Evolutionary conservation across 2,329 filamentous ascomycete species (phyloP), one percentile per base, ranked within the genome.

Genomic region (Pseudogymnoascus destructans): DNA sequence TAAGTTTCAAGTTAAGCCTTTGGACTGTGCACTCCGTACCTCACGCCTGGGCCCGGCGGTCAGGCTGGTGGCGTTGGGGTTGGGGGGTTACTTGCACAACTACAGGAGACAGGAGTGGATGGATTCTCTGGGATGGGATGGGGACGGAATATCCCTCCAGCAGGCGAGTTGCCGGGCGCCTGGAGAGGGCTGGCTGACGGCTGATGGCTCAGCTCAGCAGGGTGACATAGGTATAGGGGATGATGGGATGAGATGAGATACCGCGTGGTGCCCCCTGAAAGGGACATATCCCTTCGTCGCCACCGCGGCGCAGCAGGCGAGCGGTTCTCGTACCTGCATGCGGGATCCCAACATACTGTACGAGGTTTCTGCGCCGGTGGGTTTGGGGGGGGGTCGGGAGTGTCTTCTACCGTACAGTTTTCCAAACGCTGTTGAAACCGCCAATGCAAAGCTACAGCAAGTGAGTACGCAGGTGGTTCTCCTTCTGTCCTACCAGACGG

Each of bases 251-350:
- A 6, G 32, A 19, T 40, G 36, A 6, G 36, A 13, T 19, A 9
- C n/a, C 19, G 35, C 15, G 15, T 17, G 32, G 13, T n/a, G n/a
- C n/a, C n/a, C n/a, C n/a, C n/a, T n/a, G 8, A 3, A 35, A 15
- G n/a, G 13, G 42, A 49, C 13, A 27, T 49, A n/a, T 46, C 17
- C 17, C 7, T 11, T 8, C 23, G 8, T 52, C 46, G 46, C 46
- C 46, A 52, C 46, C n/a, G 36, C 40, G 40, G 46, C 25, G 46
- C 46, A 52, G 42, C 42, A 52, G 5, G n/a, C 40, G 3, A 4
- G 35, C 36, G 23, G n/a, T 52, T 42, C 15, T 52, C 46, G 46
- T 52, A 52, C 46, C 46, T 52, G 46, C 46, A 52, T 52, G 46
- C n/a, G 23, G 46, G 46, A 52, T 52, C 23, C 46, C 46, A n/a